Evolutionary conservation across 2,329 filamentous ascomycete genomes (phyloP).

Genomic region (Pseudogymnoascus sp.): DNA sequence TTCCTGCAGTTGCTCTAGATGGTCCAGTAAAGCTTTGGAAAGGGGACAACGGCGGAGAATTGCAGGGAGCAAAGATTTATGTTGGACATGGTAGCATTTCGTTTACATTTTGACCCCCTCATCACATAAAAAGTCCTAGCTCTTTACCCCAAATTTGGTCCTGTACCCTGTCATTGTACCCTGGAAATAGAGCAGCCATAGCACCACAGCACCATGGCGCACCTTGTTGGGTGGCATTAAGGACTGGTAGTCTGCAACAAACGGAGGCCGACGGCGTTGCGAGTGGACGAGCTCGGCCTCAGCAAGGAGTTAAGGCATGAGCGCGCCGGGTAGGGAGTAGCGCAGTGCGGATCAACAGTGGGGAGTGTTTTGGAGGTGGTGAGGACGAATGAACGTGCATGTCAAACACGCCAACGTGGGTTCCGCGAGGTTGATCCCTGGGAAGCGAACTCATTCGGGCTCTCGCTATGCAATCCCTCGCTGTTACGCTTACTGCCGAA

Average conservation of each 20-base stretch:
- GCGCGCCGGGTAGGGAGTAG: slow-evolving; percentile 1
- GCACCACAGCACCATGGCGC: no score
- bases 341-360: neutral
- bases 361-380: neutral
- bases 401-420: neutral
- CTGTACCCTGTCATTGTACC: neutral
- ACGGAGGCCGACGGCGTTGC: neutral
- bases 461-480: neutral
- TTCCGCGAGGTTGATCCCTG: neutral
- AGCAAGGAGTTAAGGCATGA: neutral
- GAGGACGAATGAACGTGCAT: neutral
- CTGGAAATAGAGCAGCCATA: neutral
- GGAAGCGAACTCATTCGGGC: neutral
- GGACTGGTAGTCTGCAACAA: neutral
- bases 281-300: neutral
- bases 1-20: neutral
- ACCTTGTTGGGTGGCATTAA: neutral
- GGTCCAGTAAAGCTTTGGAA: neutral
- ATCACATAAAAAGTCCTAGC: neutral
- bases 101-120: neutral
- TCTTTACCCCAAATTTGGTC: neutral
- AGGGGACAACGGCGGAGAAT: neutral
- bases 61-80: neutral
- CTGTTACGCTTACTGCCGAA: slow-evolving; percentile 3
- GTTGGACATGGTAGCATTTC: neutral